Evolutionary conservation across 1,284 basidiomycete genomes (phyloP).

Genomic region (Microstroma glucosiphilum): DNA sequence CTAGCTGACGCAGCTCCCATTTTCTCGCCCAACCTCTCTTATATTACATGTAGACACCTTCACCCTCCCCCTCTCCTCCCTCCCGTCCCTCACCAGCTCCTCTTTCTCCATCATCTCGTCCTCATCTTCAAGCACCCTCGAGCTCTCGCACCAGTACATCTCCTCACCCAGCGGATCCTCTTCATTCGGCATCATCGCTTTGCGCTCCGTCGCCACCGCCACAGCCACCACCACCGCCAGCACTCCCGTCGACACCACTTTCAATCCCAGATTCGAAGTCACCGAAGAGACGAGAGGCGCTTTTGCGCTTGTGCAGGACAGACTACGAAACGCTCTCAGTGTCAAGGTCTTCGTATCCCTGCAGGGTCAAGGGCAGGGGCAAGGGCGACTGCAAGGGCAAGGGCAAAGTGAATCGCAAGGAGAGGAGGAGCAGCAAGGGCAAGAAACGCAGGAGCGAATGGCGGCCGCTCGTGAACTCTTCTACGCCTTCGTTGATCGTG

Average conservation of each 20-base stretch:
- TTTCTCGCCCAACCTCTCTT: too few species aligned
- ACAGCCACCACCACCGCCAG: neutral
- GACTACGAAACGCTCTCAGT: neutral
- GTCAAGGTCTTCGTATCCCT: conserved; percentile 16
- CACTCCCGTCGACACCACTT: neutral
- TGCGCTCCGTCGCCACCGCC: neutral
- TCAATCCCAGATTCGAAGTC: too few species aligned
- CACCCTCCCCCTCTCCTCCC: neutral
- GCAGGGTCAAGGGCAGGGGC: too few species aligned
- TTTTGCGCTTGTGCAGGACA: neutral
- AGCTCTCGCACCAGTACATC: neutral
- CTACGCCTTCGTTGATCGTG: too few species aligned
- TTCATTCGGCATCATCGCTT: neutral
- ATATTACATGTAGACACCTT: neutral
- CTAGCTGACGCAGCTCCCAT: too few species aligned
- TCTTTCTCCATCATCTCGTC: neutral
- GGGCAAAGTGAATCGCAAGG: too few species aligned
- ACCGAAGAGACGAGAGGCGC: neutral
- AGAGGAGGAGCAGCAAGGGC: too few species aligned
- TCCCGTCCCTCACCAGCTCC: neutral
- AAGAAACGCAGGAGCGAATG: too few species aligned
- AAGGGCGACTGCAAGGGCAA: too few species aligned
- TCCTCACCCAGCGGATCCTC: neutral
- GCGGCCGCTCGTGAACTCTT: too few species aligned
- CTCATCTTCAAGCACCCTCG: neutral